Evolutionary conservation across 768 basidiomycete genomes (phyloP).

Genomic region (Kwoniella sp.): DNA sequence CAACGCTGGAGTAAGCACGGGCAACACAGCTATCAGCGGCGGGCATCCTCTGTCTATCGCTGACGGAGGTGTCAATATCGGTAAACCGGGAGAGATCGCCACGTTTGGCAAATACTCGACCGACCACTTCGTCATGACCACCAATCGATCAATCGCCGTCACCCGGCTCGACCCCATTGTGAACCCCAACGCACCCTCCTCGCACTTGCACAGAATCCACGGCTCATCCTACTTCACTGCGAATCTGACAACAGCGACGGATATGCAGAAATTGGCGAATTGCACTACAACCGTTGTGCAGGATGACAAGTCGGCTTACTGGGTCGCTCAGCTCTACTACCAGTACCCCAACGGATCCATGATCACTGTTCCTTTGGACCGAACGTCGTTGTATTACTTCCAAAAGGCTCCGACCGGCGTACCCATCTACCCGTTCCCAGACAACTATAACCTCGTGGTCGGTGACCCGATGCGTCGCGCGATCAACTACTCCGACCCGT

Average conservation of each 20-base stretch:
- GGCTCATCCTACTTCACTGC: slow-evolving; percentile 32
- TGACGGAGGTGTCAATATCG: slow-evolving; percentile 28
- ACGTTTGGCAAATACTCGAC: slow-evolving; percentile 30
- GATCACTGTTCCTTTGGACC: slow-evolving; percentile 9
- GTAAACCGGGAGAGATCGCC: slow-evolving; percentile 27
- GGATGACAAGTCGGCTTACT: slow-evolving; percentile 36
- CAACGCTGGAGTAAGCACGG: neutral
- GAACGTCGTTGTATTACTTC: slow-evolving; percentile 34
- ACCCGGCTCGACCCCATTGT: slow-evolving; percentile 38
- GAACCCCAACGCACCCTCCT: slow-evolving; percentile 24
- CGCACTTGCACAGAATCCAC: slow-evolving; percentile 32
- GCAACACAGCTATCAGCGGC: slow-evolving; percentile 9
- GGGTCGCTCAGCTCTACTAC: slow-evolving; percentile 32
- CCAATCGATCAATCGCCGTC: slow-evolving; percentile 29
- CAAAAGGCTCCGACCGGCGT: slow-evolving; percentile 32
- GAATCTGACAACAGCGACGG: slow-evolving; percentile 26
- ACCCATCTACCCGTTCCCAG: slow-evolving; percentile 34
- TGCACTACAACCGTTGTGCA: slow-evolving; percentile 30
- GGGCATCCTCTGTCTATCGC: slow-evolving; percentile 26
- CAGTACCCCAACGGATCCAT: slow-evolving; percentile 26
- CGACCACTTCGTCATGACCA: slow-evolving; percentile 35
- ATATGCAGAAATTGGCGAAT: slow-evolving; percentile 26
- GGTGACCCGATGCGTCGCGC: slow-evolving; percentile 29
- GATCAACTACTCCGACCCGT: slow-evolving; percentile 25
- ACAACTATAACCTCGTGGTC: slow-evolving; percentile 37